These are phyloP conservation scores for Globisporangium canariense DNA, from an alignment of 352 stramenopile genomes.

Conservation along the genomic window DNA sequence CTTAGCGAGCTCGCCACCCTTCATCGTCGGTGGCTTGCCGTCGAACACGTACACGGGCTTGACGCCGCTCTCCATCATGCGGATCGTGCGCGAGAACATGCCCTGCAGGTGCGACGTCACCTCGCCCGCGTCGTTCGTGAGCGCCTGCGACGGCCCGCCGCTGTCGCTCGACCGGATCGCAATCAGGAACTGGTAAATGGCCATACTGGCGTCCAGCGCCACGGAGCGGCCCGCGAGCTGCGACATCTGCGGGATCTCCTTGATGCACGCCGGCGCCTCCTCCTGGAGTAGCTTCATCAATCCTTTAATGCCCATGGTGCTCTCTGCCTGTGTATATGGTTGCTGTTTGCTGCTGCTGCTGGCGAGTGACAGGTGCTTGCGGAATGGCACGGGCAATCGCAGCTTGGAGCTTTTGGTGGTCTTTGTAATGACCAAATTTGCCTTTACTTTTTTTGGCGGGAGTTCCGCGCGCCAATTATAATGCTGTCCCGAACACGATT, in stretches of 20 bases:
- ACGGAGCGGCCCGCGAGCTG: conserved; percentile 94
- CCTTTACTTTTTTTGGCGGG: background rate
- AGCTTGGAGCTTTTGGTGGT: background rate
- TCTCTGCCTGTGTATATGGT: background rate
- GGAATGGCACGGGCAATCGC: background rate
- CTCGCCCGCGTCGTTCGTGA: conserved; percentile 98
- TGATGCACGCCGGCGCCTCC: conserved; percentile 95
- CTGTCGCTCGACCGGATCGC: conserved; percentile 84
- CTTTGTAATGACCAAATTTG: background rate
- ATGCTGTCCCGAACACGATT: too few relatives aligned
- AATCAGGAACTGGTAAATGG: conserved; percentile 99
- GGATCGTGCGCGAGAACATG: conserved; percentile 99
- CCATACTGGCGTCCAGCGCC: conserved; percentile 98
- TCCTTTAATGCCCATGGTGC: conserved; percentile 98
- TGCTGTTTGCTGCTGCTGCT: background rate
- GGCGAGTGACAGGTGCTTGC: background rate
- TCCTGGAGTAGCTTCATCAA: conserved; percentile 98
- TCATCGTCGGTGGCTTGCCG: conserved; percentile 97
- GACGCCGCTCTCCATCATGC: conserved; percentile 96
- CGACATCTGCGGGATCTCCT: conserved; percentile 93
- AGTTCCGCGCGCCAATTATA: background rate
- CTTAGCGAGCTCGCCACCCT: conserved; percentile 95
- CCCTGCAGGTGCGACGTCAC: conserved; percentile 91
- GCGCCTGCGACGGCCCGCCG: conserved; percentile 83
- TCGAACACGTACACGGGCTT: conserved; percentile 99